Evolutionary conservation across 2,329 filamentous ascomycete genomes (phyloP).

Genomic region (Aspergillus ochraceus): DNA sequence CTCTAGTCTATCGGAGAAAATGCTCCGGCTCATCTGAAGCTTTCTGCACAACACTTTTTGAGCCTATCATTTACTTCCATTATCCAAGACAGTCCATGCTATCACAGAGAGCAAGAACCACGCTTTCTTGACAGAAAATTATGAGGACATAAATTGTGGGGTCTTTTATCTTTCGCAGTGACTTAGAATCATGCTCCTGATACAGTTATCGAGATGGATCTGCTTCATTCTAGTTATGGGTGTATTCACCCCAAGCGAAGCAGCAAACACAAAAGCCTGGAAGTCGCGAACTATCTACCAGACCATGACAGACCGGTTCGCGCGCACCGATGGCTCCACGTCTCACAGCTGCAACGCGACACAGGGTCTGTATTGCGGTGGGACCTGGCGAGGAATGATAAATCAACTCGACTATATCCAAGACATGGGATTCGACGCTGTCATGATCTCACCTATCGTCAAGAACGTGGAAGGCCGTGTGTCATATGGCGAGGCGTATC

Average conservation of each 20-base stretch:
- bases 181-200: not conserved
- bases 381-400: slow-evolving; percentile 52
- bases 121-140: no score
- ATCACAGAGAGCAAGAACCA: no score
- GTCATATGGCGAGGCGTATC: slow-evolving; percentile 49
- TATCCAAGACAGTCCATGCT: no score
- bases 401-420: slow-evolving; percentile 53
- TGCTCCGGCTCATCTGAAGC: not conserved
- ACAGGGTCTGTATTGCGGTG: slow-evolving; percentile 49
- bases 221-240: slow-evolving; percentile 2
- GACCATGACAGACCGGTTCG: slow-evolving; percentile 49
- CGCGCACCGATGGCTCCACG: slow-evolving; percentile 41
- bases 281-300: slow-evolving; percentile 47
- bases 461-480: slow-evolving; percentile 39
- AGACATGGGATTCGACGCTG: slow-evolving; percentile 50
- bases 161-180: not conserved
- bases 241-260: slow-evolving; percentile 14
- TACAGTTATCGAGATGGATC: slow-evolving; percentile 1
- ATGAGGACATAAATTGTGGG: no score
- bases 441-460: slow-evolving; percentile 47
- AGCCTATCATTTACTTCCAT: no score
- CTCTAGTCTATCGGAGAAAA: not conserved
- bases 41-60: not conserved
- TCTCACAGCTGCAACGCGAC: slow-evolving; percentile 31
- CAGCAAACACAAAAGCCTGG: slow-evolving; percentile 37